Conservation (phyloP, 2,329 filamentous ascomycete species). For the Chalaropsis ovoidea region DNA sequence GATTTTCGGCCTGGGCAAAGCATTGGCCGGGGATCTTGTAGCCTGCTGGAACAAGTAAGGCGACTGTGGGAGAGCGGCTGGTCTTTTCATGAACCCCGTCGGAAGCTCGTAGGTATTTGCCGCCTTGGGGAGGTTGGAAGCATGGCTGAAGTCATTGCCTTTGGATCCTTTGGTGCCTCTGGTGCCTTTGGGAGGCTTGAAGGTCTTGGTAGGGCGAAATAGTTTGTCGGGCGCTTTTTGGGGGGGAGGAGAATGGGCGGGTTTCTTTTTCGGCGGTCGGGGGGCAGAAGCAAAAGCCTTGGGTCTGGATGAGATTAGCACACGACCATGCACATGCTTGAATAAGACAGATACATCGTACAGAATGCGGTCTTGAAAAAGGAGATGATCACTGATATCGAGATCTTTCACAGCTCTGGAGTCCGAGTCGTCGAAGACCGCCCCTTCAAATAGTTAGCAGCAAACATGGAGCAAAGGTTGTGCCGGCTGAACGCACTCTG, state of each 20-base stretch:
- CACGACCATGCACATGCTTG: background rate
- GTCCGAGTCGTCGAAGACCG: constrained; percentile 9
- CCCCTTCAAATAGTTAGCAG: background rate
- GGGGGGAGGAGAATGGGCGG: background rate
- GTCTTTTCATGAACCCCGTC: background rate
- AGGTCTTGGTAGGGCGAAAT: background rate
- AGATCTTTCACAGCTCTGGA: background rate
- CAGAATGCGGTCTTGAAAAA: background rate
- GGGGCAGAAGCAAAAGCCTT: background rate
- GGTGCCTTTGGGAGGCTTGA: background rate
- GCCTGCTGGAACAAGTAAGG: background rate
- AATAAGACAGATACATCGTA: background rate
- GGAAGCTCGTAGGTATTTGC: background rate
- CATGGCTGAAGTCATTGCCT: background rate
- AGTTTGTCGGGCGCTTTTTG: background rate
- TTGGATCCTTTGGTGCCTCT: background rate
- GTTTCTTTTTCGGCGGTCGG: background rate
- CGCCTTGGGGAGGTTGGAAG: background rate
- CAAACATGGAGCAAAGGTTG: background rate
- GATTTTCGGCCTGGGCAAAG: too few species aligned
- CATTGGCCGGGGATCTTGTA: too few species aligned
- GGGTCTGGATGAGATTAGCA: background rate
- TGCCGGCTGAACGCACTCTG: background rate
- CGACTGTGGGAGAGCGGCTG: background rate
- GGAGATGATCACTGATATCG: background rate